A percentile compares a stretch with the other conserved stretches of the same genome.
Evolutionary conservation across 371 early-diverging fungal species (phyloP).

Genomic region (Syncephalastrum contaminatum): DNA sequence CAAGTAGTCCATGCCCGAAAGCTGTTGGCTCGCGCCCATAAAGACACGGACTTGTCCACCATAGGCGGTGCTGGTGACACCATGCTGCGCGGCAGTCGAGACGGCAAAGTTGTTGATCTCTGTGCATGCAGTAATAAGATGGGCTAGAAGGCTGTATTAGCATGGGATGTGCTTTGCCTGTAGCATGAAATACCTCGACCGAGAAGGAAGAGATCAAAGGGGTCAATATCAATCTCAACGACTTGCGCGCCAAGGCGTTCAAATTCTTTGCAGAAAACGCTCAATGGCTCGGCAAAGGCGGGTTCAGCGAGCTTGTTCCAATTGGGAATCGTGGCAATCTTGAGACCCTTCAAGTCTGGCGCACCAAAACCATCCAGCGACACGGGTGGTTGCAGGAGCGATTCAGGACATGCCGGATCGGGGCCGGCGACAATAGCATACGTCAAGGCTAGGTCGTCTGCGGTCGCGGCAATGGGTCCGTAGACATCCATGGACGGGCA

Average conservation of each 20-base stretch:
- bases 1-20: constrained; percentile 47
- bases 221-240: constrained; percentile 58
- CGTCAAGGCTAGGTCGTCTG: constrained; percentile 57
- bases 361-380: constrained; percentile 21
- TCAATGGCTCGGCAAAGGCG: constrained; percentile 45
- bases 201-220: constrained; percentile 52
- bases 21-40: constrained; percentile 15
- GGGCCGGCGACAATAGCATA: constrained; percentile 62
- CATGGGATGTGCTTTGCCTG: background rate
- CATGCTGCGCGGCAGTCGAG: constrained; percentile 23
- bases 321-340: constrained; percentile 24
- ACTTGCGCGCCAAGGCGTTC: constrained; percentile 57
- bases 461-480: constrained; percentile 66
- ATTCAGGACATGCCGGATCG: constrained; percentile 30
- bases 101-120: constrained; percentile 57
- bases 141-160: constrained; percentile 39
- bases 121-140: constrained; percentile 59
- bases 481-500: constrained; percentile 50
- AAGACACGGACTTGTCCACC: constrained; percentile 28
- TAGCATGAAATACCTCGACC: constrained; percentile 19
- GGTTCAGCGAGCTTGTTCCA: constrained; percentile 25
- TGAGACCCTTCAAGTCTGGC: constrained; percentile 24
- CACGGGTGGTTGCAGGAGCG: constrained; percentile 22
- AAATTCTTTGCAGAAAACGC: constrained; percentile 39
- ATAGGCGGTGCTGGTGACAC: background rate